Conservation (phyloP, 495 filamentous ascomycete species). For the Lasiosphaeriaceae sp. region DNA sequence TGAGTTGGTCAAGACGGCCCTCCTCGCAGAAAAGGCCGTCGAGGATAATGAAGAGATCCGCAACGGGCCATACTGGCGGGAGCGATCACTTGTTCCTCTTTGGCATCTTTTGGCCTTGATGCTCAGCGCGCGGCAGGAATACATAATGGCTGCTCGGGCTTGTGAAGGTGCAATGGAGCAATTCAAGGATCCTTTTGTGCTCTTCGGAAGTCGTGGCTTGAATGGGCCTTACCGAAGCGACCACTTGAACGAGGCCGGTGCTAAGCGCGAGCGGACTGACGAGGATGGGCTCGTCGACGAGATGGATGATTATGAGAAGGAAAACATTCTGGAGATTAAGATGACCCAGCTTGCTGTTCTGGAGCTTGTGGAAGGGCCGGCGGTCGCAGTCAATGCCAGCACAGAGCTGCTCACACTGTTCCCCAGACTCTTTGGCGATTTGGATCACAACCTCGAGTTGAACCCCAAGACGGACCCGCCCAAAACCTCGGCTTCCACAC, state of each 20-base stretch:
- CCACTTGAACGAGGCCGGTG: conserved; percentile 46
- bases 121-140: conserved; percentile 82
- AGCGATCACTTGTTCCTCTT: conserved; percentile 60
- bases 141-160: conserved; percentile 68
- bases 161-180: conserved; percentile 90
- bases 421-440: conserved; percentile 65
- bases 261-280: conserved; percentile 28
- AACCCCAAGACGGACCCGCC: conserved; percentile 46
- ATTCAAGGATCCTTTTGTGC: conserved; percentile 59
- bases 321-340: conserved; percentile 79
- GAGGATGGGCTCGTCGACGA: conserved; percentile 59
- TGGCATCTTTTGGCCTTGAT: conserved; percentile 88
- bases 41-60: conserved; percentile 31
- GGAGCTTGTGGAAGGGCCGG: conserved; percentile 76
- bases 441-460: conserved; percentile 33
- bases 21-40: conserved; percentile 37
- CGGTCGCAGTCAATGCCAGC: conserved; percentile 76
- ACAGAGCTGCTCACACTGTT: conserved; percentile 82
- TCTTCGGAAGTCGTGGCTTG: conserved; percentile 46
- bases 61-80: conserved; percentile 40
- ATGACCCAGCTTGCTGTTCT: conserved; percentile 88
- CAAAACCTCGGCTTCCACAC: conserved; percentile 65
- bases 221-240: conserved; percentile 49
- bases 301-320: conserved; percentile 74
- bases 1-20: conserved; percentile 62